Evolutionary conservation across 768 basidiomycete species (phyloP), one percentile per base, ranked within the genome.

Genomic region (Mycena amicta): DNA sequence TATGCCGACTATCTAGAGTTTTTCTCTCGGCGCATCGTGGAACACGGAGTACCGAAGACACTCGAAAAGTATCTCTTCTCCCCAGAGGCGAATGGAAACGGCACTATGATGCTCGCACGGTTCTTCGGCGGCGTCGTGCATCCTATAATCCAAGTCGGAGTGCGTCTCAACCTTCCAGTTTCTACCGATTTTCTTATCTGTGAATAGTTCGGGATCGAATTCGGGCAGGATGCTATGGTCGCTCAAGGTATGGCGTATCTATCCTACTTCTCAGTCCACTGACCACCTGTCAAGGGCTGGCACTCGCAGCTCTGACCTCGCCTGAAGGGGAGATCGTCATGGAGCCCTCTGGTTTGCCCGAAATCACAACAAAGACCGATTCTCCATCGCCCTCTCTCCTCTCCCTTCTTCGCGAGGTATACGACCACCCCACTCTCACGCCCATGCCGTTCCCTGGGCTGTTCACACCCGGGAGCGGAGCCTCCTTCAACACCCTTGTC

Each of bases 71-170:
- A 78, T 61, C 63, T 86, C 1, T 85, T 86, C 58, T 63, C 65
- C 18, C 49, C 60, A 1, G 66, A 70, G 3, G 77, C 72, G 4
- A 77, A 78, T 43, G 62, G 55, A 26, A 61, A 71, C 15, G 75
- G 71, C 3, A 59, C 59, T 6, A 29, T 66, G 16, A 80, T 81
- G 78, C 68, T 79, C 23, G 57, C 67, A 3, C 70, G 72, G 2
- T 62, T 76, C 30, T 66, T 74, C 50, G 66, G 68, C 31, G 76
- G 76, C 61, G 69, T 67, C 3, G 56, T 80, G 13, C 85, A 87
- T 68, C 82, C 84, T 0, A 67, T 83, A 49, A 87, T 87, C 49
- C 80, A 82, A 62, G 70, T 78, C n/a, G 85, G 85, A 40, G 84
- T 85, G 65, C 43, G 79, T 76, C 15, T 43, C 25, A n/a, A n/a